These are phyloP conservation scores for Fusarium scirpi DNA, from an alignment of 2,329 filamentous ascomycete species.

Conservation along the genomic window DNA sequence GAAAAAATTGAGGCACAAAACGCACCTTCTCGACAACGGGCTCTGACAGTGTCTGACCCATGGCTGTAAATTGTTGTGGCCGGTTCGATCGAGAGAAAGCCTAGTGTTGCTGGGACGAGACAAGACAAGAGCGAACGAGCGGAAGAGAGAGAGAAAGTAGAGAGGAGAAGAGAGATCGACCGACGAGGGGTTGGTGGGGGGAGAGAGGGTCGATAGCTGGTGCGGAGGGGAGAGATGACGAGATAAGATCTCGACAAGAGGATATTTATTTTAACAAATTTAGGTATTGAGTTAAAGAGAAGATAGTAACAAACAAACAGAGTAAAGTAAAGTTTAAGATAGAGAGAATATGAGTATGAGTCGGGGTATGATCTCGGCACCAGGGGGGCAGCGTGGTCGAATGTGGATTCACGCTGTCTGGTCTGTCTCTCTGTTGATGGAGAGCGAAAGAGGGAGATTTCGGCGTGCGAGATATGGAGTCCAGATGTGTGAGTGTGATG, in stretches of 20 bases:
- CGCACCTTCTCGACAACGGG: conserved; percentile 97
- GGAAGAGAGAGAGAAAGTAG: conserved; percentile 21
- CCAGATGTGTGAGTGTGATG: conserved; percentile 13
- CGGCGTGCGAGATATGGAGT: conserved; percentile 16
- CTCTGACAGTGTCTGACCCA: conserved; percentile 99
- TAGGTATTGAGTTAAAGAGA: conserved; percentile 18
- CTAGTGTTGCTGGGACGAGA: conserved; percentile 40
- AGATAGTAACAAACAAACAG: conserved; percentile 3
- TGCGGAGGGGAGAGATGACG: conserved; percentile 22
- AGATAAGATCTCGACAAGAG: conserved; percentile 29
- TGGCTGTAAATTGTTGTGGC: conserved; percentile 57
- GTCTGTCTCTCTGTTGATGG: conserved; percentile 21
- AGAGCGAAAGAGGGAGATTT: conserved; percentile 31
- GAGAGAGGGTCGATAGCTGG: conserved; percentile 20
- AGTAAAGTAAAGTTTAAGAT: neutral
- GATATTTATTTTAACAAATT: conserved; percentile 6
- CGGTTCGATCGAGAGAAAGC: conserved; percentile 47
- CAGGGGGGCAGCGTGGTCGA: conserved; percentile 34
- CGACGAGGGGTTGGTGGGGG: conserved; percentile 37
- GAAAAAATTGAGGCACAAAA: conserved; percentile 28
- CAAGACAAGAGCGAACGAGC: conserved; percentile 26
- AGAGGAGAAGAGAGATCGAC: conserved; percentile 38
- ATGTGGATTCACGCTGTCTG: conserved; percentile 33
- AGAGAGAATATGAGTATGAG: conserved; percentile 27
- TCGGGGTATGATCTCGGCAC: conserved; percentile 37